Percentiles rank a stretch among this genome's conserved stretches.
Conservation (phyloP, 225 moss, liverwort and hornwort genomes). For the Anthoceros angustus region DNA sequence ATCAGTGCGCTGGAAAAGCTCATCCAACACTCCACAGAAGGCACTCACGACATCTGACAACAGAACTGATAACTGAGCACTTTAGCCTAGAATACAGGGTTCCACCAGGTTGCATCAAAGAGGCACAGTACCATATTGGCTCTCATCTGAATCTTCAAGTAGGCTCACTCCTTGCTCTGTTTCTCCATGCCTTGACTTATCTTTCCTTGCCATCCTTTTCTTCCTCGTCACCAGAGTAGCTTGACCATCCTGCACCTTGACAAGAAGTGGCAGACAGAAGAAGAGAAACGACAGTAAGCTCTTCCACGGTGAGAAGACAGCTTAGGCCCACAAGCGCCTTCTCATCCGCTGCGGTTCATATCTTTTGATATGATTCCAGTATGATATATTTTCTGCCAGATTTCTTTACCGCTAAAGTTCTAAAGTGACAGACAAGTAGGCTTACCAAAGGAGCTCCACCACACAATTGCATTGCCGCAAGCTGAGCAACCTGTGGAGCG, state of each 20-base stretch:
- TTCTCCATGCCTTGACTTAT: conserved; percentile 6
- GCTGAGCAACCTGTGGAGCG: conserved; percentile 16
- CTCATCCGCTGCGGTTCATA: no score
- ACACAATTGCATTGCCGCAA: conserved; percentile 12
- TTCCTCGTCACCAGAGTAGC: conserved; percentile 11
- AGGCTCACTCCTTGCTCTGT: conserved; percentile 10
- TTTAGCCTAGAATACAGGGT: conserved; percentile 2
- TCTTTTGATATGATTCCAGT: no score
- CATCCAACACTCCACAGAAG: conserved; percentile 71
- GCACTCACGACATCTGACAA: conserved; percentile 42
- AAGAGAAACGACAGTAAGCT: neutral
- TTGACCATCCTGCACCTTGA: conserved; percentile 20
- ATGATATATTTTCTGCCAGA: no score
- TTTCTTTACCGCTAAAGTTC: no score
- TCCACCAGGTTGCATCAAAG: conserved; percentile 1
- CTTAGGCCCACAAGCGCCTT: no score
- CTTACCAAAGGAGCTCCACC: conserved; percentile 15
- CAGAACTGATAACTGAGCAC: conserved; percentile 2
- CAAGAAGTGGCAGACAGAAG: conserved; percentile 19
- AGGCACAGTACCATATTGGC: conserved; percentile 24
- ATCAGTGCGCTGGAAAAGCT: conserved; percentile 59
- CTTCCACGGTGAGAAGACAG: no score
- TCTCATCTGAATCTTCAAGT: neutral
- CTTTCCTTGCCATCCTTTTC: conserved; percentile 24
- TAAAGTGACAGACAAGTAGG: neutral